phyloP scores from a whole-genome alignment of 2,329 filamentous ascomycete species.

The Penicillium glabrum region DNA sequence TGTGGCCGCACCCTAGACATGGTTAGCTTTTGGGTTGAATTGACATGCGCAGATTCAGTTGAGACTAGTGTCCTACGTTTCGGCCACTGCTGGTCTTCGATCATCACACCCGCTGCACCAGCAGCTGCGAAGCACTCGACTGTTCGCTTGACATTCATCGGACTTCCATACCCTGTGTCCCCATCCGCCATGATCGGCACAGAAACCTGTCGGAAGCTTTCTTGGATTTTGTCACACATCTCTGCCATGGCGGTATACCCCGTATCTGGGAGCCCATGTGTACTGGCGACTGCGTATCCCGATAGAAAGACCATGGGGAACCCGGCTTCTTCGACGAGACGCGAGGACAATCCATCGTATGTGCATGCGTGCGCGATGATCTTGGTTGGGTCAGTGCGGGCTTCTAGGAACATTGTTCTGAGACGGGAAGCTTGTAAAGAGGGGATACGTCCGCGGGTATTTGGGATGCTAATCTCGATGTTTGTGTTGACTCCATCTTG shows the following conservation, averaged over 20 bases:
- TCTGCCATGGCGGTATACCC: conserved; percentile 52
- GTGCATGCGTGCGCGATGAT: conserved; percentile 47
- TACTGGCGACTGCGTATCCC: conserved; percentile 43
- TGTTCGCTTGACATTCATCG: conserved; percentile 49
- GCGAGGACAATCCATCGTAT: conserved; percentile 47
- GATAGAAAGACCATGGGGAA: conserved; percentile 49
- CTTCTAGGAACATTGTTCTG: conserved; percentile 42
- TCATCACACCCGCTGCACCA: conserved; percentile 41
- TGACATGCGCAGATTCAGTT: not conserved
- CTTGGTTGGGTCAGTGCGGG: conserved; percentile 42
- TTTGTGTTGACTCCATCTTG: conserved; percentile 8
- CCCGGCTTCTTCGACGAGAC: conserved; percentile 47
- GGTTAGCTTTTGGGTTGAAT: not conserved
- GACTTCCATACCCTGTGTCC: conserved; percentile 51
- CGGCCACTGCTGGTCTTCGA: conserved; percentile 53
- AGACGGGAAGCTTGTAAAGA: conserved; percentile 22
- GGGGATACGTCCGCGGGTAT: conserved; percentile 11
- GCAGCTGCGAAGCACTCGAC: conserved; percentile 47
- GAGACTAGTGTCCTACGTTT: conserved; percentile 38
- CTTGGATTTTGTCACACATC: conserved; percentile 48
- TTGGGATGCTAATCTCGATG: conserved; percentile 5
- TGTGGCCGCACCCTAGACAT: conserved; percentile 46
- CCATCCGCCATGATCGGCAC: conserved; percentile 49
- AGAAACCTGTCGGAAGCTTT: conserved; percentile 37
- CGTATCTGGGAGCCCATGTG: conserved; percentile 48